phyloP scores from a whole-genome alignment of 371 early-diverging fungal species.

The Rhizopus delemar region DNA sequence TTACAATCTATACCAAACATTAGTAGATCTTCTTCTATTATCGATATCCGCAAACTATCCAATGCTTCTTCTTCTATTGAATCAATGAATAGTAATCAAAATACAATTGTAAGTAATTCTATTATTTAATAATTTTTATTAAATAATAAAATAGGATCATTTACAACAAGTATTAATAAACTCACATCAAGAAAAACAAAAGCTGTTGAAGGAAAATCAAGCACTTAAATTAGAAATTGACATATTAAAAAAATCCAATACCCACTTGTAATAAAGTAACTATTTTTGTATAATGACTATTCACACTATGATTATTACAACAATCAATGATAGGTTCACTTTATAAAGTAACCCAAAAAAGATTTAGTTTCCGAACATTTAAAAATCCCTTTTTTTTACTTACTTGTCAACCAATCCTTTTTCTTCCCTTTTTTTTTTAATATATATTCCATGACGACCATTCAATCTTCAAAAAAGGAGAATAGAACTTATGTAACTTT shows the following conservation, averaged over 20 bases:
- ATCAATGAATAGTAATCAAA: too few relatives aligned
- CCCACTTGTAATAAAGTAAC: too few relatives aligned
- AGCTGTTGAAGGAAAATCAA: conserved; percentile 23
- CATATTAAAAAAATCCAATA: too few relatives aligned
- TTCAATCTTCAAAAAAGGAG: conserved; percentile 25
- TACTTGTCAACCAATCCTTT: neutral
- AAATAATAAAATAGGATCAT: conserved; percentile 4
- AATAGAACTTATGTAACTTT: conserved; percentile 18
- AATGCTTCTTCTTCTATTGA: neutral
- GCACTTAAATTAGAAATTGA: conserved; percentile 19
- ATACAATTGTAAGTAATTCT: neutral
- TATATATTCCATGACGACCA: conserved; percentile 21
- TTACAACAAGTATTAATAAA: conserved; percentile 19
- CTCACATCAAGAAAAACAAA: conserved; percentile 28
- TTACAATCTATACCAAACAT: conserved; percentile 7
- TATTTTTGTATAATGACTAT: too few relatives aligned
- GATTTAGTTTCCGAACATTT: conserved; percentile 3
- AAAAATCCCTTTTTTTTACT: neutral
- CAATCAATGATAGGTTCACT: too few relatives aligned
- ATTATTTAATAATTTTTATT: neutral
- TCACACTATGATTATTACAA: too few relatives aligned
- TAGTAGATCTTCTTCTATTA: neutral
- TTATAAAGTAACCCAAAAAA: neutral
- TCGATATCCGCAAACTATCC: neutral
- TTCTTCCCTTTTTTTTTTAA: conserved; percentile 1